These are phyloP conservation scores for Xylariaceae sp. DNA, from an alignment of 2,329 filamentous ascomycete species.

Conservation along the genomic window DNA sequence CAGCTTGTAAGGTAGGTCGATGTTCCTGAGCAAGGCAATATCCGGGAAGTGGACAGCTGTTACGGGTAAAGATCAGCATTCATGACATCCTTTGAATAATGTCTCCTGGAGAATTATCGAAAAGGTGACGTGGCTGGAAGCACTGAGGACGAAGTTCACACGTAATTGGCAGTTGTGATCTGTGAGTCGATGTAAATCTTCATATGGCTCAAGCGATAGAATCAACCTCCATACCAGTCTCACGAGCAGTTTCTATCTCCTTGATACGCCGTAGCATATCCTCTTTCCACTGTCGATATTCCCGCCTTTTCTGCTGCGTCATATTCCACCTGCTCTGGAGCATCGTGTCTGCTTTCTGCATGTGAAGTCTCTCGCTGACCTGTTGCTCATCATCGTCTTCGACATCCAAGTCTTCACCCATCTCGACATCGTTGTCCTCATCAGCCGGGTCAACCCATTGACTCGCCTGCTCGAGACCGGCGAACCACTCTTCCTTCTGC, in stretches of 20 bases:
- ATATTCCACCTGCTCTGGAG: constrained; percentile 70
- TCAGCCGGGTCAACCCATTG: constrained; percentile 23
- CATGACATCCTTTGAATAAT: no score
- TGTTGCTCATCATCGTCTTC: constrained; percentile 31
- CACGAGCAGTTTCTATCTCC: constrained; percentile 36
- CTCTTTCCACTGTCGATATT: constrained; percentile 63
- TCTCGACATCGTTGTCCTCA: constrained; percentile 31
- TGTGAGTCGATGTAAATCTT: no score
- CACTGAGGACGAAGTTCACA: no score
- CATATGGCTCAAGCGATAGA: constrained; percentile 6
- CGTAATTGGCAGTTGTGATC: no score
- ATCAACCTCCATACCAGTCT: constrained; percentile 18
- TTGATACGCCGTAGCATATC: constrained; percentile 54
- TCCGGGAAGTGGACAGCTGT: no score
- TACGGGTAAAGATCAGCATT: no score
- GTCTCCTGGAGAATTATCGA: no score
- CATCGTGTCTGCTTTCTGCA: constrained; percentile 62
- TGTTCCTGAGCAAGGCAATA: no score
- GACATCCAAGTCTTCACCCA: constrained; percentile 31
- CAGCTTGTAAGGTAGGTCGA: no score
- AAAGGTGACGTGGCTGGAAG: no score
- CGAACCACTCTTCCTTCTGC: constrained; percentile 63
- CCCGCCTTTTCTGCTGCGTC: constrained; percentile 56
- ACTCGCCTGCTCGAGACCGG: constrained; percentile 53
- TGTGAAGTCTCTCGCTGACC: constrained; percentile 35